Evolutionary conservation across 164 flowering plant species (phyloP), one percentile per base, ranked within the genome.

Genomic region (Malania oleifera): DNA sequence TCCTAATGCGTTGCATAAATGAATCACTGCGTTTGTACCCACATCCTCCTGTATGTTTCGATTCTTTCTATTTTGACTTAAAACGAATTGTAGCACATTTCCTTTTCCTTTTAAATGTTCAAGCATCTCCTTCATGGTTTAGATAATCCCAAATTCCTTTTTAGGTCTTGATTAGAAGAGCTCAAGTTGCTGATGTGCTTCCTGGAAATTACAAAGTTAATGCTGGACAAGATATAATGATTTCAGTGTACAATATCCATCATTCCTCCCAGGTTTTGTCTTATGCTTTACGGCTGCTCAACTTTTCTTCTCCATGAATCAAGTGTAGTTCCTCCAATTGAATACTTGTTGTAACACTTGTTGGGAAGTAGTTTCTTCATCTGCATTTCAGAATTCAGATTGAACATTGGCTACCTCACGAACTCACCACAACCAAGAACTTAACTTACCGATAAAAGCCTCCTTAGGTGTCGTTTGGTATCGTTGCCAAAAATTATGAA

Each of bases 171-270:
- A 68, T 93, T 60, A 80, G 98, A 80, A 74, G 98, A 66, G 97
- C 98, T 61, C 72, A 69, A 70, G 85, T 77, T 26, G 63, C 76
- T 65, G 98, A 93, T 49, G 70, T 68, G 51, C 96, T 92, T 70
- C 98, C 98, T 17, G 98, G 98, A 58, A 70, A 77, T 70, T 92
- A 82, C 74, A 87, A 82, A 72, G 85, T 92, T 55, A 76, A 83
- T 73, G 65, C 90, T 62, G 97, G 97, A 57, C 97, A 93, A 80
- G 97, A 93, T 67, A 82, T 92, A 56, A 89, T 93, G 96, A 93
- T 93, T 28, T 89, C 98, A 22, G 97, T 93, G 5, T 93, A 87
- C 65, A 93, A 93, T 66, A 80, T 93, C 27, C 98, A 89, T 72
- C 97, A 62, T 67, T 93, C 95, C 11, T 65, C 96, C 1, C 63